Evolutionary conservation across 2,329 filamentous ascomycete genomes (phyloP), one percentile per base, ranked within the genome.

Genomic region (Eutypella sp.): DNA sequence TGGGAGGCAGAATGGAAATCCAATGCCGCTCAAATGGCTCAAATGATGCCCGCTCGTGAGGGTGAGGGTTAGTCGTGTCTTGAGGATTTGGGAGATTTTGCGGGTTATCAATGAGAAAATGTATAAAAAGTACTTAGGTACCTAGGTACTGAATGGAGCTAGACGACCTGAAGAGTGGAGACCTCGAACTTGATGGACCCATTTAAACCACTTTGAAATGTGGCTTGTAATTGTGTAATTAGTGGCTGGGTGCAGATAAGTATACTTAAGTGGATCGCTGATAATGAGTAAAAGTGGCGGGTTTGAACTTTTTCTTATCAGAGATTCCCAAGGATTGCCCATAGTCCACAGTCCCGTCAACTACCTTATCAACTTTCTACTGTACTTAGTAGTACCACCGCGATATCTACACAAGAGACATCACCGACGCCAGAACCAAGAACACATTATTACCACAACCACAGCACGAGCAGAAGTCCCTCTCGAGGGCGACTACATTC

Each of bases 401-500:
- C 25, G 13, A 29, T 13, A 29, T n/a, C 13, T 33, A 33, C 29
- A 33, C 13, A 33, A 6, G 6, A n/a, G n/a, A n/a, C n/a, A n/a
- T n/a, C n/a, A n/a, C n/a, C n/a, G n/a, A n/a, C n/a, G n/a, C n/a
- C n/a, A n/a, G n/a, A n/a, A n/a, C n/a, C n/a, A n/a, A n/a, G n/a
- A n/a, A n/a, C n/a, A n/a, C n/a, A n/a, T n/a, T n/a, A n/a, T 33
- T 6, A 33, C 29, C 5, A 33, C 29, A 33, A 37, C 10, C 19
- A 23, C 3, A 24, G 25, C 23, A 24, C 18, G 25, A 15, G 7
- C 25, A 11, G 29, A 55, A 59, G 56, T 57, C 57, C 55, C 57
- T 57, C 31, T 55, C 50, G 57, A 60, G 58, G 57, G 58, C 58
- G 46, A 47, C 41, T 41, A 40, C 33, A 57, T 44, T 41, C 53